phyloP scores from a whole-genome alignment of 805 yeast species.

The Teunomyces cretensis region DNA sequence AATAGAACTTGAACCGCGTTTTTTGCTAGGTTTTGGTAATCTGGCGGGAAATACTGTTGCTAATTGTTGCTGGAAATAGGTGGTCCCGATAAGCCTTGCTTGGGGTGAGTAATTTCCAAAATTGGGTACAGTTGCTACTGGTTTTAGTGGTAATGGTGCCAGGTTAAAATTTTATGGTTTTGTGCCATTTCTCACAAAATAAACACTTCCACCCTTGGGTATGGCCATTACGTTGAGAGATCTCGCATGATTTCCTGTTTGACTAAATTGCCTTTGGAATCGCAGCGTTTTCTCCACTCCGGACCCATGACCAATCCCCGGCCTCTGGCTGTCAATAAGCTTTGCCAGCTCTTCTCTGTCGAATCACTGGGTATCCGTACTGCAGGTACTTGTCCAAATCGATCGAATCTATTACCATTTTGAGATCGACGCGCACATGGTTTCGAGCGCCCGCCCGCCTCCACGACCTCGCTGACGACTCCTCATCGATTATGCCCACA shows the following conservation, averaged over 20 bases:
- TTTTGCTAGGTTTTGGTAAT: background rate
- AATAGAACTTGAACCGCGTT: background rate
- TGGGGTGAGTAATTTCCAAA: background rate
- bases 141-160: no score
- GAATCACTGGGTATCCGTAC: background rate
- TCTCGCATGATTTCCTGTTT: no score
- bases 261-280: no score
- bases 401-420: background rate
- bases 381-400: constrained; percentile 1
- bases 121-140: background rate
- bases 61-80: background rate
- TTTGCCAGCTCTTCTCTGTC: no score
- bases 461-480: no score
- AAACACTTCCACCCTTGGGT: background rate
- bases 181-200: background rate
- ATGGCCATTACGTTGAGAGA: no score
- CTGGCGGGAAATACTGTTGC: background rate
- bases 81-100: background rate
- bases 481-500: no score
- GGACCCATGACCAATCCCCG: no score
- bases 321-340: no score
- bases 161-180: background rate
- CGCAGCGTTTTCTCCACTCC: no score
- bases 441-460: background rate
- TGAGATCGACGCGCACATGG: background rate